Evolutionary conservation across 225 moss, liverwort and hornwort species (phyloP).

Genomic region (Climacium dendroides): DNA sequence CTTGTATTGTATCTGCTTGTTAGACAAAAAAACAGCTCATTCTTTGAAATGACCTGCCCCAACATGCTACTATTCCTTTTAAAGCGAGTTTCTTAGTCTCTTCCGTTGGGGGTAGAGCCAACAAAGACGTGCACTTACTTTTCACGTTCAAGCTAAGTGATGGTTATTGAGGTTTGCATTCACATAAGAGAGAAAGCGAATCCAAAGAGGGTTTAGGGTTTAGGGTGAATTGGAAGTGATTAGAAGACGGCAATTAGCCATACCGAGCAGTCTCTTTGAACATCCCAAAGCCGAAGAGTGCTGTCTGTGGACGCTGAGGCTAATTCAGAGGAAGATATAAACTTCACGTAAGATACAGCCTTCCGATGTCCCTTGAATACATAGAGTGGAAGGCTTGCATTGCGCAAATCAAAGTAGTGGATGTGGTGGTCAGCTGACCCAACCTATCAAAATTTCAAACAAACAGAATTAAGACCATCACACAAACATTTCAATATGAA

Average conservation of each 20-base stretch:
- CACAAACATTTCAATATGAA: neutral
- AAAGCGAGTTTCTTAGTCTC: neutral
- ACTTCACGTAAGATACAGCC: conserved; percentile 94
- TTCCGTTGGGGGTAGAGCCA: neutral
- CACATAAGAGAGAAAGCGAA: neutral
- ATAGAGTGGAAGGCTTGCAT: conserved; percentile 40
- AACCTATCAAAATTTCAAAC: conserved; percentile 30
- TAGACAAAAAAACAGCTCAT: neutral
- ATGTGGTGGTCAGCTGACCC: conserved; percentile 87
- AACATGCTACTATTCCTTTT: neutral
- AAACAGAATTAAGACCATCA: neutral
- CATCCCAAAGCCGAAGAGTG: conserved; percentile 91
- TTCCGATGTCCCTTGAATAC: conserved; percentile 83
- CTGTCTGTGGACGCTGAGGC: conserved; percentile 97
- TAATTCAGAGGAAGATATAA: conserved; percentile 71
- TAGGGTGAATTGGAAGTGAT: neutral
- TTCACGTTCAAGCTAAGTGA: neutral
- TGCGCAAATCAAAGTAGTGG: conserved; percentile 81
- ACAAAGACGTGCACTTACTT: neutral
- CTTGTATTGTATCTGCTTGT: neutral
- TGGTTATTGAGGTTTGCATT: neutral
- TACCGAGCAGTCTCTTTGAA: conserved; percentile 64
- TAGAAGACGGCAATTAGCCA: neutral
- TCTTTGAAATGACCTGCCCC: neutral
- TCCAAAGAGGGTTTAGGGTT: neutral